Conservation (phyloP, 352 stramenopile species). For the Phytopythium chamaehyphon region DNA sequence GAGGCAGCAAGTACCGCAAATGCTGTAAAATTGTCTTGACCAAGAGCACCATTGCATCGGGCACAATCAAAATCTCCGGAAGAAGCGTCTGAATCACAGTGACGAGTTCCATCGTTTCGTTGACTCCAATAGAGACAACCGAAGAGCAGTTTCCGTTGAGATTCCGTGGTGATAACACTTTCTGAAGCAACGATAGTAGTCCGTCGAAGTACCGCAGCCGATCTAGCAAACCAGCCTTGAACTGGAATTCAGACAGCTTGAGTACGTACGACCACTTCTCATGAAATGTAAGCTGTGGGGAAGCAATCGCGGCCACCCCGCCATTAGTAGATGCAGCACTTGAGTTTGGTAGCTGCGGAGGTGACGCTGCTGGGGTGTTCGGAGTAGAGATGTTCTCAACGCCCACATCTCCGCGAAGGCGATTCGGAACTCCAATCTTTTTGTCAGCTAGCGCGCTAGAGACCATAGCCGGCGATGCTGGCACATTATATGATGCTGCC, state of each 20-base stretch:
- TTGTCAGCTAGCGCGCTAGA: slow-evolving; percentile 3
- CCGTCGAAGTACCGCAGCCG: slow-evolving; percentile 76
- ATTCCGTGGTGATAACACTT: slow-evolving; percentile 56
- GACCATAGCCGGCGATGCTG: neutral
- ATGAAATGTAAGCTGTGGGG: slow-evolving; percentile 36
- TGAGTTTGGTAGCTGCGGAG: slow-evolving; percentile 4
- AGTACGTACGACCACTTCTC: slow-evolving; percentile 84
- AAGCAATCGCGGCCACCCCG: slow-evolving; percentile 5
- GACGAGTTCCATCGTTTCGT: slow-evolving; percentile 73
- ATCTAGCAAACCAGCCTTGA: slow-evolving; percentile 70
- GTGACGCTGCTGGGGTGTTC: slow-evolving; percentile 2
- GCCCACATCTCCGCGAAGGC: slow-evolving; percentile 28
- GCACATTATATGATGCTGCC: neutral
- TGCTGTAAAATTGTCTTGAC: slow-evolving; percentile 80
- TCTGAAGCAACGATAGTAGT: slow-evolving; percentile 74
- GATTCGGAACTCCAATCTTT: slow-evolving; percentile 12
- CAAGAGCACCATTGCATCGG: slow-evolving; percentile 53
- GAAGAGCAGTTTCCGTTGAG: slow-evolving; percentile 33
- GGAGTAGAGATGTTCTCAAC: slow-evolving; percentile 3
- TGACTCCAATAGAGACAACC: slow-evolving; percentile 57
- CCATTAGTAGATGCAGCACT: slow-evolving; percentile 1
- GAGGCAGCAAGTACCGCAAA: slow-evolving; percentile 69
- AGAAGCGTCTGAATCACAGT: slow-evolving; percentile 68
- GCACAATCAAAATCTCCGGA: slow-evolving; percentile 55
- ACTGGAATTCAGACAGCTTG: slow-evolving; percentile 81